Base-by-base conservation (phyloP, 2,329 filamentous ascomycete genomes). In the Fusarium newnesense region DNA sequence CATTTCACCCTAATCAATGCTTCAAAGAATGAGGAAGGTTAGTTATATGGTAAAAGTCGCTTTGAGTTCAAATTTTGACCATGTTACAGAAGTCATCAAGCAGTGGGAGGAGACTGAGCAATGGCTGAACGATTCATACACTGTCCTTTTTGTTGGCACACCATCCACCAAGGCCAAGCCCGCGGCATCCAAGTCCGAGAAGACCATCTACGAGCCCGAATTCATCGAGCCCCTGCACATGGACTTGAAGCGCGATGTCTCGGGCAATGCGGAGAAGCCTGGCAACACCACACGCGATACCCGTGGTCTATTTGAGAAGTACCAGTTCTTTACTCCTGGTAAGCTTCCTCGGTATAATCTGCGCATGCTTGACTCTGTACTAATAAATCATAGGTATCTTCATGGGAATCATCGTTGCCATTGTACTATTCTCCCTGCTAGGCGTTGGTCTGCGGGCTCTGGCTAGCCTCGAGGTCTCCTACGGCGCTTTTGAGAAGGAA, bases 401-500 rank as follows among this genome's bases (percentile, higher is more conserved):
- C 83, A 97, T 97, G 93, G 93, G 90, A 34, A 84, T 97, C 26
- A 80, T 95, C 42, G 91, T 91, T 28, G 84, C 89, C 7, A 81
- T 96, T 24, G 81, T 97, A 43, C 87, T 97, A 54, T 83, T 97
- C 69, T 85, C 89, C 34, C 95, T 98, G 75, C 85, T 97, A 10
- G 92, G 92, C 74, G 91, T 95, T 64, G 96, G 93, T 19, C 84
- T 98, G 62, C 89, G 83, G 67, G 95, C 93, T 19, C 86, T 98
- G 18, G 86, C 89, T 11, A 96, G 94, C 75, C 87, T 99, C 24
- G 88, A 98, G 81, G 94, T 98, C 36, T 93, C 94, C 2, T 98
- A 98, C 81, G 94, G 93, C 72, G 95, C 96, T 4, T 99, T 98
- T 80, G 96, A 97, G 81, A 98, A 97, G 87, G 96, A 98, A 77